Percentiles rank a stretch among this genome's conserved stretches.
Evolutionary conservation across 768 basidiomycete genomes (phyloP).

Genomic region (Boletus sensibilis): DNA sequence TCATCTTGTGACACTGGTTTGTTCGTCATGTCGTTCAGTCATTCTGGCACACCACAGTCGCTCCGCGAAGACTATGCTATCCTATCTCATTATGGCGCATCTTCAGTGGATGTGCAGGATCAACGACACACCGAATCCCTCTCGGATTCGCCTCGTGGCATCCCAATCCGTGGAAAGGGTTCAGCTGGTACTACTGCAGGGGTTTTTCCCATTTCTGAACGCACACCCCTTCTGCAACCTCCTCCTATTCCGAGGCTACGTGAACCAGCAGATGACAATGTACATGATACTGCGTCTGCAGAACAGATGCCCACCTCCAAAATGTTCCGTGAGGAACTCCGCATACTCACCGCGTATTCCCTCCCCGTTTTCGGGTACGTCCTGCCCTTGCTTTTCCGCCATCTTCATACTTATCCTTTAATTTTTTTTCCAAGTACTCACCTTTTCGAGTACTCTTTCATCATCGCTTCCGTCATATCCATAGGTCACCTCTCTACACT

Average conservation of each 20-base stretch:
- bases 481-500: conserved; percentile 90
- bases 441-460: conserved; percentile 81
- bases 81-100: conserved; percentile 49
- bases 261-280: conserved; percentile 41
- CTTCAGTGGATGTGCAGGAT: conserved; percentile 15
- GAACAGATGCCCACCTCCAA: conserved; percentile 25
- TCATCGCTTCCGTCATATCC: conserved; percentile 78
- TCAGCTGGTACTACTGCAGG: background rate
- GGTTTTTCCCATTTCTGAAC: conserved; percentile 37
- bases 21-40: conserved; percentile 18
- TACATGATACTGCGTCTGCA: conserved; percentile 2
- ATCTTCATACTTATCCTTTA: conserved; percentile 1
- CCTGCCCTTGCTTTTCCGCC: background rate
- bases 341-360: conserved; percentile 60
- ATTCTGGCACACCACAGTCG: conserved; percentile 34
- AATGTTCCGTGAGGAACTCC: conserved; percentile 57
- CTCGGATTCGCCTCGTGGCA: conserved; percentile 19
- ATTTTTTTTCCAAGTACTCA: conserved; percentile 52
- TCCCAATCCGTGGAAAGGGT: conserved; percentile 15
- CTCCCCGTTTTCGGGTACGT: conserved; percentile 71
- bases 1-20: background rate
- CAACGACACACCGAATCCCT: background rate
- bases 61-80: conserved; percentile 67
- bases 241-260: conserved; percentile 56
- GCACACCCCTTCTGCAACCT: conserved; percentile 52